These are phyloP conservation scores for Naganishia albida DNA, from an alignment of 1,284 basidiomycete species.

Conservation along the genomic window DNA sequence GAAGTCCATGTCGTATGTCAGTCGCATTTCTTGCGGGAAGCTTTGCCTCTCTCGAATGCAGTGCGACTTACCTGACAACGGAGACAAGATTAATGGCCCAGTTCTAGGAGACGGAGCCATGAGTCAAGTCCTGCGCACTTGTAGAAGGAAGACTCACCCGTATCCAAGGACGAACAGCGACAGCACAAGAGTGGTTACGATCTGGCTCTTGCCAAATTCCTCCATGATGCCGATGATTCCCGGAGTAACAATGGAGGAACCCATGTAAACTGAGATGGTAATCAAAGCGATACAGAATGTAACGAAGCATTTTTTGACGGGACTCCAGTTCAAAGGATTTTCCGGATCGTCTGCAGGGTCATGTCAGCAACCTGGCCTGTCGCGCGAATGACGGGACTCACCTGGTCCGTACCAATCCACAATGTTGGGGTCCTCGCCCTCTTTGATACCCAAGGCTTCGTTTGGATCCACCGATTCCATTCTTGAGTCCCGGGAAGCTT, in stretches of 20 bases:
- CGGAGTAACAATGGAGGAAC: conserved; percentile 62
- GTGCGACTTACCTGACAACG: background rate
- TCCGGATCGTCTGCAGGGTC: conserved; percentile 56
- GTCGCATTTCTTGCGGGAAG: background rate
- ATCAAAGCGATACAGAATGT: conserved; percentile 38
- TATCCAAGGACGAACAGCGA: conserved; percentile 44
- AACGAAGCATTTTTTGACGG: conserved; percentile 56
- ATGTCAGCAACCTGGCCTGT: background rate
- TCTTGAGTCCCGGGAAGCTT: background rate
- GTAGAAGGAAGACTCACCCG: conserved; percentile 19
- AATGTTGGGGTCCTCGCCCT: conserved; percentile 40
- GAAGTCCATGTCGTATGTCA: background rate
- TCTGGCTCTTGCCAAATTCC: conserved; percentile 39
- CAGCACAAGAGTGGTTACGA: conserved; percentile 38
- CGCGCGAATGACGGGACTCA: background rate
- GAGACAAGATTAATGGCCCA: conserved; percentile 43
- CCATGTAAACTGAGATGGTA: conserved; percentile 62
- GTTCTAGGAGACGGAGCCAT: conserved; percentile 14
- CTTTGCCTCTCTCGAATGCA: background rate
- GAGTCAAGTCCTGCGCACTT: background rate
- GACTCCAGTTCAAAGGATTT: conserved; percentile 68
- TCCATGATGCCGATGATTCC: conserved; percentile 49
- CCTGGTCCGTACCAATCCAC: conserved; percentile 65
- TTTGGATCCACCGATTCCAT: conserved; percentile 7
- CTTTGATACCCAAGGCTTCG: conserved; percentile 18